Base-by-base conservation (phyloP, 176 grass and related monocot species). In the Rhynchospora breviuscula region DNA sequence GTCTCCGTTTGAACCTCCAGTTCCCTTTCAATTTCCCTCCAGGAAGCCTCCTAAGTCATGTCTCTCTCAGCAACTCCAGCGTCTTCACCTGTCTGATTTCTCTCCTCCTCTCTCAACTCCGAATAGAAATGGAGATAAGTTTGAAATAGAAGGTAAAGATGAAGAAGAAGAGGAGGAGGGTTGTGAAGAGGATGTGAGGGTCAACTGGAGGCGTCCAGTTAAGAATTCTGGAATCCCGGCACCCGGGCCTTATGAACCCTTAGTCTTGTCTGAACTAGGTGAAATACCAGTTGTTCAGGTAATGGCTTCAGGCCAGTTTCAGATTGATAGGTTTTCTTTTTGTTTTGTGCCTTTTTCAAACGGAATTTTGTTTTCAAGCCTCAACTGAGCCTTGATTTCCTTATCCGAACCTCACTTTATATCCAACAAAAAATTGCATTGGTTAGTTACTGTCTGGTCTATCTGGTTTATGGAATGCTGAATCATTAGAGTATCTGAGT, bases 41-140 rank as follows among this genome's bases (percentile, higher is more conserved):
- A 58, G 89, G 56, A 85, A 92, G 45, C 93, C 93, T n/a, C 93
- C 93, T 40, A 97, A 92, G 77, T 85, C 89, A 3, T 97, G 89
- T 79, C 87, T 97, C 63, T 91, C 89, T 40, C 85, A 88, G 81
- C 93, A 97, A 67, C 89, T 97, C 79, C 91, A 87, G 62, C 94
- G 94, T 44, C 91, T 97, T 66, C 84, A 93, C 59, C 84, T 59
- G 47, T 49, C 64, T 40, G 70, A 33, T 66, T 46, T 49, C 48
- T 15, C 76, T 8, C 85, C 51, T 12, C 44, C 81, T 8, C 59
- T 85, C 40, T 18, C 66, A 22, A 74, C 59, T 68, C 56, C 60
- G 65, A 85, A 79, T 21, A 54, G 83, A 8, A 56, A 43, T 26
- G 67, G 43, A 53, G 78, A 84, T 10, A 74, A 79, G 13, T 2